Base-by-base conservation (phyloP, 176 grass and related monocot genomes). In the Hsuehochloa calcarea region DNA sequence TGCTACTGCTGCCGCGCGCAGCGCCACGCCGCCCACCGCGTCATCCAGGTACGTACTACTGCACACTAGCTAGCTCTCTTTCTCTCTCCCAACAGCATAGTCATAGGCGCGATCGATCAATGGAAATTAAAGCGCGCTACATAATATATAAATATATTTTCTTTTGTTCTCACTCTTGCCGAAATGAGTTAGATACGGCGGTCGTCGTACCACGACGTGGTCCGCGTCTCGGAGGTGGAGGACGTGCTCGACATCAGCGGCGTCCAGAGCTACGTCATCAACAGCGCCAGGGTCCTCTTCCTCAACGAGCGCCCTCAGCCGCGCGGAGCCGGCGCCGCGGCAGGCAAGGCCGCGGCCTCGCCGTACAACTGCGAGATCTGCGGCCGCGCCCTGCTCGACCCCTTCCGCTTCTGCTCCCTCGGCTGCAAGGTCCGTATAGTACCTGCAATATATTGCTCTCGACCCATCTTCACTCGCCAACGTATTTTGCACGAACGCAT, bases 231-330 rank as follows among this genome's bases (percentile, higher is more conserved):
- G 16, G 93, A 94, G 93, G 88, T 94, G 54, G 85, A 94, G 58
- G 86, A 90, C 85, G 87, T 84, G 14, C 84, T 94, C 17, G 93
- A 94, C 79, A 92, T 74, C 82, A 75, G 85, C 88, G 93, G 93
- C 74, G 93, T 94, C 4, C 93, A 94, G 93, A 94, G 90, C 17
- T 94, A 94, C 82, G 90, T 94, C 82, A 94, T 94, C 90, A 94
- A 94, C 93, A 92, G 93, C 88, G 93, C 93, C 61, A 55, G 90
- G 68, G 93, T 94, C 8, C 88, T 94, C 59, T 94, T 94, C 85
- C 93, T 94, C 79, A 94, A 92, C 85, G 90, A 94, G 85, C 88
- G 93, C 5, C 93, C 93, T 0, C 93, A 92, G 85, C 90, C 90
- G 20, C 88, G 93, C 10, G 87, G 90, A 46, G 82, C 79, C 69